Evolutionary conservation across 2,329 filamentous ascomycete species (phyloP).

Genomic region (Rhinocladiella mackenziei): DNA sequence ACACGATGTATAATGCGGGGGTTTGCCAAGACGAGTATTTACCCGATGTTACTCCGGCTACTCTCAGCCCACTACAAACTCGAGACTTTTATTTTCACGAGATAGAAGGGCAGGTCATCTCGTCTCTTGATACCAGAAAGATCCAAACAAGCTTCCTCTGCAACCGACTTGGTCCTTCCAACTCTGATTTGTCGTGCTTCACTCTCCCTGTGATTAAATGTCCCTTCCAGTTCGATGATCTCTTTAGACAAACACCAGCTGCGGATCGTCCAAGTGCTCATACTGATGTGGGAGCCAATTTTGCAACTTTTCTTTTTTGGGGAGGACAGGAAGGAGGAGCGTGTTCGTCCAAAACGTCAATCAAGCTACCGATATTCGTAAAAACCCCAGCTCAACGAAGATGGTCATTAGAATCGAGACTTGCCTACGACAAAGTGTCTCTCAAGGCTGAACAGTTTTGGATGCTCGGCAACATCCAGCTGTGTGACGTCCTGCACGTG

Average conservation of each 20-base stretch:
- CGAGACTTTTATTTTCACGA: no score
- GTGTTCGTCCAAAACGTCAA: slow-evolving; percentile 78
- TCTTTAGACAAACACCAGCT: slow-evolving; percentile 77
- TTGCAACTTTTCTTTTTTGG: slow-evolving; percentile 68
- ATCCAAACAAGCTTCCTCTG: no score
- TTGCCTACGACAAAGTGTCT: slow-evolving; percentile 67
- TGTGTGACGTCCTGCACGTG: slow-evolving; percentile 79
- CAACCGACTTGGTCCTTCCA: no score
- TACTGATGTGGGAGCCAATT: slow-evolving; percentile 70
- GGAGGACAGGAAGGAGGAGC: no score
- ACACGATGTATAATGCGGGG: background rate
- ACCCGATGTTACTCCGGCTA: slow-evolving; percentile 7
- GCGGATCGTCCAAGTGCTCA: slow-evolving; percentile 81
- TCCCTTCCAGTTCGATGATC: slow-evolving; percentile 76
- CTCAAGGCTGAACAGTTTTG: slow-evolving; percentile 59
- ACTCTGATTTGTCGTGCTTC: no score
- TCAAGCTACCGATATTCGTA: slow-evolving; percentile 70
- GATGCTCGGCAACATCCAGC: slow-evolving; percentile 70
- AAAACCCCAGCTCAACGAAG: slow-evolving; percentile 71
- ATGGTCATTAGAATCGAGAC: slow-evolving; percentile 76
- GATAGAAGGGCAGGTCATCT: background rate
- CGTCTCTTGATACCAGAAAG: no score
- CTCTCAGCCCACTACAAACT: no score
- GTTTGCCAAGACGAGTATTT: background rate
- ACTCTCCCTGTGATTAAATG: slow-evolving; percentile 92